These are phyloP conservation scores for Xylariaceae sp. DNA, from an alignment of 2,329 filamentous ascomycete genomes.

Conservation along the genomic window DNA sequence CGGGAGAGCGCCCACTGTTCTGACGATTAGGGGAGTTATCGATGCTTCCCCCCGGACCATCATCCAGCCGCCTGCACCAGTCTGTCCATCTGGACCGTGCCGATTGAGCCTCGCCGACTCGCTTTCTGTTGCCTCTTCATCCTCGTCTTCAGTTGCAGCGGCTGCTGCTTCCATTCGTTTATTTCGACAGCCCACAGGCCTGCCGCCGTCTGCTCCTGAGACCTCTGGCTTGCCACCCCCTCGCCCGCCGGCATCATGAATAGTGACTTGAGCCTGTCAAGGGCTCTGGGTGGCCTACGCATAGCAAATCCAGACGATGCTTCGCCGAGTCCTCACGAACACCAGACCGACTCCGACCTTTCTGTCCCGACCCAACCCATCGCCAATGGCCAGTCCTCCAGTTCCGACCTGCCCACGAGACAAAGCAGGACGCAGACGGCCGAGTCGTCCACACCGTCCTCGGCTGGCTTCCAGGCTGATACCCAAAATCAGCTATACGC, in stretches of 20 bases:
- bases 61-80: no score
- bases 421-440: constrained; percentile 14
- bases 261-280: constrained; percentile 85
- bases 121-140: no score
- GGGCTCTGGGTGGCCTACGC: constrained; percentile 85
- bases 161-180: no score
- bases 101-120: no score
- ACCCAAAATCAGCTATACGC: constrained; percentile 15
- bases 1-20: no score
- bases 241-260: constrained; percentile 53
- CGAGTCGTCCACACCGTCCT: constrained; percentile 13
- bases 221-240: no score
- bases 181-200: no score
- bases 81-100: no score
- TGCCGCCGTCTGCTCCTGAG: no score
- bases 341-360: constrained; percentile 24
- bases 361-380: constrained; percentile 13
- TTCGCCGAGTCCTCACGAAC: constrained; percentile 26
- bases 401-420: constrained; percentile 15
- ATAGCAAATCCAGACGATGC: constrained; percentile 93
- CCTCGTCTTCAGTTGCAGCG: no score
- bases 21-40: no score
- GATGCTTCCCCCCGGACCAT: no score
- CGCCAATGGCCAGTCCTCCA: constrained; percentile 11
- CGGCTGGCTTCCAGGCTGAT: constrained; percentile 17